Percentiles rank a stretch among this genome's conserved stretches.
Evolutionary conservation across 169 alveolate species (phyloP).

Genomic region (Perkinsus marinus): DNA sequence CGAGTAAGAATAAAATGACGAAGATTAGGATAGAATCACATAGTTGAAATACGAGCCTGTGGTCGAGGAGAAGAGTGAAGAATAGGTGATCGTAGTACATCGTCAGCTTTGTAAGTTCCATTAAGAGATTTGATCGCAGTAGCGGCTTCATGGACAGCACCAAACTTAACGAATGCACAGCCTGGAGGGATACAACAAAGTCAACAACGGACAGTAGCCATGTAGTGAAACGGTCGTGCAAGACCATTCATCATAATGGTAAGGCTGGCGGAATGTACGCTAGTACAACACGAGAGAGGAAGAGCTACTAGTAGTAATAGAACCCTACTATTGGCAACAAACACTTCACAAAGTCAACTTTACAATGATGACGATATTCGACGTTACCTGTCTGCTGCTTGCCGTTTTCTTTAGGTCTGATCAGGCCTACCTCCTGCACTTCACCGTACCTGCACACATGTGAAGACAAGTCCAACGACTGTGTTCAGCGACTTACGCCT

Average conservation of each 20-base stretch:
- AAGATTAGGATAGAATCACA: too few relatives aligned
- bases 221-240: too few relatives aligned
- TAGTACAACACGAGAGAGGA: too few relatives aligned
- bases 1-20: background rate
- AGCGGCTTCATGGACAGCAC: background rate
- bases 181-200: background rate
- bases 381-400: background rate
- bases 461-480: background rate
- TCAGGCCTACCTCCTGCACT: background rate
- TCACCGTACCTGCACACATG: background rate
- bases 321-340: too few relatives aligned
- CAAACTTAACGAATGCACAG: background rate
- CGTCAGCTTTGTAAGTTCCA: background rate
- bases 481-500: background rate
- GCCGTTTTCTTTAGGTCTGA: background rate
- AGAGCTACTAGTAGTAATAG: too few relatives aligned
- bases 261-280: too few relatives aligned
- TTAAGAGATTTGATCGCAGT: background rate
- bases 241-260: too few relatives aligned
- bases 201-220: background rate
- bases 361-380: too few relatives aligned
- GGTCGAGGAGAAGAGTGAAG: background rate
- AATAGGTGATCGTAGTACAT: background rate
- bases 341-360: too few relatives aligned
- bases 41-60: too few relatives aligned